phyloP scores from a whole-genome alignment of 1,139 yeast genomes.

The Nakaseomyces nivariensis region DNA sequence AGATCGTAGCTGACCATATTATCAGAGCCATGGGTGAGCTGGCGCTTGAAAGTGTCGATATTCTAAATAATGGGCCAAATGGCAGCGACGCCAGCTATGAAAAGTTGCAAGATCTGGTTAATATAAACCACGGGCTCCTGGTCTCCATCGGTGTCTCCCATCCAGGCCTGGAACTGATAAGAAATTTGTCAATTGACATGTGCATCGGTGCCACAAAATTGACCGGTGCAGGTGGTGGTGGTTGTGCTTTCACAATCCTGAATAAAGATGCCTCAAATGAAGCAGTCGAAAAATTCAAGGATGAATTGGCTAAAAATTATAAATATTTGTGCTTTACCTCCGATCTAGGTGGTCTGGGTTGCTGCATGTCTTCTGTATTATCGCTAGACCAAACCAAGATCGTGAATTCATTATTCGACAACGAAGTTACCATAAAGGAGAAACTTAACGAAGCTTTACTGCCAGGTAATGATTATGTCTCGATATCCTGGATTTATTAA shows the following conservation, averaged over 20 bases:
- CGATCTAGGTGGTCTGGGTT: conserved; percentile 78
- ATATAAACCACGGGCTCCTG: conserved; percentile 79
- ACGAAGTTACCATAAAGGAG: not conserved
- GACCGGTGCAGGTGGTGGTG: conserved; percentile 99
- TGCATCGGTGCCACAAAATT: conserved; percentile 79
- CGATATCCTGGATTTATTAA: conserved; percentile 1
- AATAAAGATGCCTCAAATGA: conserved; percentile 39
- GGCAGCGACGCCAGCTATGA: conserved; percentile 34
- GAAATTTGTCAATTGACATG: conserved; percentile 49
- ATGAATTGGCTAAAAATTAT: conserved; percentile 31
- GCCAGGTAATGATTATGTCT: not conserved
- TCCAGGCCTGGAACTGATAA: conserved; percentile 70
- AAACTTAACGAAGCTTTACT: conserved; percentile 3
- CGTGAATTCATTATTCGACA: conserved; percentile 1
- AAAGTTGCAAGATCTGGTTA: conserved; percentile 53
- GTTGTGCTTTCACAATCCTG: conserved; percentile 86
- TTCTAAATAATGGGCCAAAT: conserved; percentile 26
- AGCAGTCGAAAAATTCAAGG: conserved; percentile 29
- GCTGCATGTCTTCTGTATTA: conserved; percentile 28
- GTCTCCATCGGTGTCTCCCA: conserved; percentile 89
- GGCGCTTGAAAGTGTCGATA: conserved; percentile 47
- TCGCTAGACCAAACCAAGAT: not conserved
- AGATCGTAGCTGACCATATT: conserved; percentile 41
- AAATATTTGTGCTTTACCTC: conserved; percentile 79
- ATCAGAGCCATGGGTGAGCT: conserved; percentile 62